phyloP scores from a whole-genome alignment of 441 rosid species.

The Corymbia calophylla region DNA sequence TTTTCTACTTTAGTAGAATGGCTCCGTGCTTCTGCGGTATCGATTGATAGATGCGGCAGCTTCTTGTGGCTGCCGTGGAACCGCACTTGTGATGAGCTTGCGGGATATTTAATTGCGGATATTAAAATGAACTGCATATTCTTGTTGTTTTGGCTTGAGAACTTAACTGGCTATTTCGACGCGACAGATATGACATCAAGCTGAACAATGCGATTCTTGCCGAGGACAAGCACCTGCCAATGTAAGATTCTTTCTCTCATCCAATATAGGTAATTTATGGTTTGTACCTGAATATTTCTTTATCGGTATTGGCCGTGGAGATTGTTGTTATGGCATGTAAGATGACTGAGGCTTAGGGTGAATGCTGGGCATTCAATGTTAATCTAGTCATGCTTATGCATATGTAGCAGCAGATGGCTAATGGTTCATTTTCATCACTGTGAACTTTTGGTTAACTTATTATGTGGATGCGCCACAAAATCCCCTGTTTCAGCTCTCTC shows the following conservation, averaged over 20 bases:
- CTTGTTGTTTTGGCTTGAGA: not conserved
- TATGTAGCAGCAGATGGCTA: not conserved
- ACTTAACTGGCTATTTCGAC: not conserved
- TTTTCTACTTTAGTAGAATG: not conserved
- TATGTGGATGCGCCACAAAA: not conserved
- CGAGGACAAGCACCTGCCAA: slow-evolving; percentile 87
- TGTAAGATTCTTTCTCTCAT: slow-evolving; percentile 34
- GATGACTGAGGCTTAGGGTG: not conserved
- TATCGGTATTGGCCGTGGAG: not conserved
- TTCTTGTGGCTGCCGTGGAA: not conserved
- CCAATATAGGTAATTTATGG: not conserved
- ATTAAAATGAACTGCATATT: not conserved
- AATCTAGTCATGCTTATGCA: not conserved
- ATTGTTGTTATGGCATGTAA: not conserved
- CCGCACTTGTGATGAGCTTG: not conserved
- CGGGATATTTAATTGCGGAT: not conserved
- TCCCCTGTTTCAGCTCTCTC: not conserved
- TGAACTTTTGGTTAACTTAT: not conserved
- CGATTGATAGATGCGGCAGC: not conserved
- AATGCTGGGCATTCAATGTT: not conserved
- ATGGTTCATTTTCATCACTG: not conserved
- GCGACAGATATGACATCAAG: slow-evolving; percentile 61
- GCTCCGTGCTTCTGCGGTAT: not conserved
- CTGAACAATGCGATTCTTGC: slow-evolving; percentile 93
- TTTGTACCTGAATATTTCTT: not conserved